Conservation (phyloP, 73 alveolate genomes). For the Uronychia binucleata region DNA sequence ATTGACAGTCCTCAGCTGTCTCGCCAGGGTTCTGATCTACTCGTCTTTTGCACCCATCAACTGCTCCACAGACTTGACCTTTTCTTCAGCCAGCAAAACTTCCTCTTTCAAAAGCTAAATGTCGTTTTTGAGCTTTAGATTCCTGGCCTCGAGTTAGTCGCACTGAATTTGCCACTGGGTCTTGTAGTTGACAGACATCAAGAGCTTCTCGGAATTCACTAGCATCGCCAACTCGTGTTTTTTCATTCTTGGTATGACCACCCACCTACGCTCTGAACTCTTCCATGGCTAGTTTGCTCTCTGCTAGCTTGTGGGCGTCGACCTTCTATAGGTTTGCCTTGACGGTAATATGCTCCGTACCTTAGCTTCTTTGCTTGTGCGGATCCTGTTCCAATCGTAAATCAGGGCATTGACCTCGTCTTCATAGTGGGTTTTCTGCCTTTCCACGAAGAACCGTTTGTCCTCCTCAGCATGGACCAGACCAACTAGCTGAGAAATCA, state of each 20-base stretch:
- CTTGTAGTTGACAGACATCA: conserved; percentile 9
- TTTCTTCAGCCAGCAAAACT: not conserved
- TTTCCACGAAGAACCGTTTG: not conserved
- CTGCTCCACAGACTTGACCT: not conserved
- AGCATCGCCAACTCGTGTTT: conserved; percentile 21
- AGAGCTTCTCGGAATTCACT: conserved; percentile 21
- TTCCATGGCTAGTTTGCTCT: not conserved
- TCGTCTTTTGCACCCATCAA: not conserved
- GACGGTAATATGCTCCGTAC: no score
- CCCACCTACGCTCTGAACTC: conserved; percentile 8
- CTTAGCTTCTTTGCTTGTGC: not conserved
- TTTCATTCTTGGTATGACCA: not conserved
- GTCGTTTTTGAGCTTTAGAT: not conserved
- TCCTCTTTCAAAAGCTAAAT: not conserved
- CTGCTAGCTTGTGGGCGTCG: not conserved
- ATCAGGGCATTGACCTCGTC: not conserved
- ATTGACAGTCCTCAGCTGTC: not conserved
- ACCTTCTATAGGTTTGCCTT: not conserved
- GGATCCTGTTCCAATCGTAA: not conserved
- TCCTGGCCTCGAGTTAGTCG: conserved; percentile 10
- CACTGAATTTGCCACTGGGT: conserved; percentile 26
- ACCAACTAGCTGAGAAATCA: not conserved
- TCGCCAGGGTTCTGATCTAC: not conserved
- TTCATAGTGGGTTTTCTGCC: not conserved
- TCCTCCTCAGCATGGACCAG: not conserved